phyloP scores from a whole-genome alignment of 768 basidiomycete genomes.

The Lanmaoa rubissima region DNA sequence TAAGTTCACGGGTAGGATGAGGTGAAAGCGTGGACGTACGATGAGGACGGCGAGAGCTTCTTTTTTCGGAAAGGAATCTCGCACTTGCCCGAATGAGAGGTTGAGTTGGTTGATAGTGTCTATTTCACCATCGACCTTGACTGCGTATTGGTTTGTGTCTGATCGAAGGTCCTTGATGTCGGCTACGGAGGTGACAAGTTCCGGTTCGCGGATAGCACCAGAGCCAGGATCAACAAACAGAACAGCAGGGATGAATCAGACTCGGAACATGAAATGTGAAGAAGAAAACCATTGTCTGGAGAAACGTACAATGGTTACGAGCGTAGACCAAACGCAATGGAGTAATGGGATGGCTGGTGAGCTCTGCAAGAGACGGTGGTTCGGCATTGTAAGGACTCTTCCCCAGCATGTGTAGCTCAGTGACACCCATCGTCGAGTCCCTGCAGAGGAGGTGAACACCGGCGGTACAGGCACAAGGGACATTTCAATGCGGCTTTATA shows the following conservation, averaged over 20 bases:
- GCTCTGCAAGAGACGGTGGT: constrained; percentile 57
- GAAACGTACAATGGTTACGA: constrained; percentile 67
- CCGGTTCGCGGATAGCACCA: not conserved
- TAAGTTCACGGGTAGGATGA: not conserved
- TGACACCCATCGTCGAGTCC: constrained; percentile 19
- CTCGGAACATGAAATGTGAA: not conserved
- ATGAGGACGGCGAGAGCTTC: constrained; percentile 55
- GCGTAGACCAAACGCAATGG: constrained; percentile 66
- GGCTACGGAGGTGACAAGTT: constrained; percentile 16
- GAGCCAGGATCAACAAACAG: not conserved
- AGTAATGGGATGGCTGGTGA: constrained; percentile 43
- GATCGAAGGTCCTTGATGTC: constrained; percentile 25
- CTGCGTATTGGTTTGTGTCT: constrained; percentile 18
- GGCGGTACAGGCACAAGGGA: not conserved
- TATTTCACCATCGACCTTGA: constrained; percentile 30
- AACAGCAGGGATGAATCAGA: not conserved
- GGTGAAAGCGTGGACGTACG: constrained; percentile 33
- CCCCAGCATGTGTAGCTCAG: constrained; percentile 19
- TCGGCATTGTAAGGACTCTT: constrained; percentile 69
- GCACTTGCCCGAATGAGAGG: constrained; percentile 22
- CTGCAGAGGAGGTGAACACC: not conserved
- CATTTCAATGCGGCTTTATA: constrained; percentile 1
- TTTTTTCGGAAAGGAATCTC: constrained; percentile 14
- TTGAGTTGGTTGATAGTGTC: constrained; percentile 10
- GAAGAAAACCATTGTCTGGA: constrained; percentile 19